Base-by-base conservation (phyloP, 257 asterid species). In the Petrea volubilis region DNA sequence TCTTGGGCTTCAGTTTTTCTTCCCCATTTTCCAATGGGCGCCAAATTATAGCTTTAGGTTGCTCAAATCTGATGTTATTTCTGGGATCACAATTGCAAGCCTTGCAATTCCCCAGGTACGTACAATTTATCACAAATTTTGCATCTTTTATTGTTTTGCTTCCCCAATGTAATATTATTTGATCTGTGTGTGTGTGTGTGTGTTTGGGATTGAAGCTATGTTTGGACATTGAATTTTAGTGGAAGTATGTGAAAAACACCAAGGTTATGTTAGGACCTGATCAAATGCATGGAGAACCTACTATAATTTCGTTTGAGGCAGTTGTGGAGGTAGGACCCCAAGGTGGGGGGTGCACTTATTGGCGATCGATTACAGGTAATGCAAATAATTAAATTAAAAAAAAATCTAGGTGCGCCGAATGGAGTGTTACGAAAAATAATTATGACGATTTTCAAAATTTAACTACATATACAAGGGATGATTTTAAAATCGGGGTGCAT, bases 81-180 rank as follows among this genome's bases (percentile, higher is more conserved):
- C 98, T 18, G 97, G 98, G 33, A 78, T 92, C 59, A 92, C 98
- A 2, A 90, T 92, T 46, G 97, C 97, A 13, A 92, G 98, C 82
- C 90, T 92, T 12, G 85, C 97, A 2, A 92, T 92, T 56, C 98
- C 98, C 17, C 95, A 90, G 90, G 97, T 71, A 64, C 70, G n/a
- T n/a, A n/a, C n/a, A n/a, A n/a, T n/a, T 9, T 61, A 2, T 20
- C 5, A n/a, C 47, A 21, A 46, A 27, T 3, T 9, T 8, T 15
- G 17, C n/a, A 55, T 33, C 51, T 21, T 51, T 47, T n/a, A 14
- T 13, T 12, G 51, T 13, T 44, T 13, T 38, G 38, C 1, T 38
- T 8, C 9, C 9, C 9, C 5, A 3, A 12, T 38, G 8, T 38
- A 5, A 2, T 4, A 12, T 3, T 38, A 5, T 38, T 7, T 38